Evolutionary conservation across 371 early-diverging fungal species (phyloP).

Genomic region (Mucor plumbeus): DNA sequence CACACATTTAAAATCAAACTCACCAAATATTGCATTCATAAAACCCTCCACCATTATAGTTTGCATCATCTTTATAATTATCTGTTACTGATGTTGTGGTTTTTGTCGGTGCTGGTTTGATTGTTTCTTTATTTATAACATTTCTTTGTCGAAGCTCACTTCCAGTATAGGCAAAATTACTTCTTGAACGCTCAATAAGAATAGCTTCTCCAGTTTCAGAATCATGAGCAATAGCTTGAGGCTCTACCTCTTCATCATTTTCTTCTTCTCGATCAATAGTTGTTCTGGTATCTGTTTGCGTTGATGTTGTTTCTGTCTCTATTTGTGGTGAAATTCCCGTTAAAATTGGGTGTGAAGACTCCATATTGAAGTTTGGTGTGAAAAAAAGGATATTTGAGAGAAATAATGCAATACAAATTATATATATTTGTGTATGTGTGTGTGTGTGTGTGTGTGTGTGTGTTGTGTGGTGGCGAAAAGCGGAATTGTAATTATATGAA

Average conservation of each 20-base stretch:
- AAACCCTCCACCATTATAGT: conserved; percentile 27
- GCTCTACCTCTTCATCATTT: background rate
- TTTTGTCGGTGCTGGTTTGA: background rate
- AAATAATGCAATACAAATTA: background rate
- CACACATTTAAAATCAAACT: background rate
- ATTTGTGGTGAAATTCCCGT: background rate
- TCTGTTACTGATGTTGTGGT: background rate
- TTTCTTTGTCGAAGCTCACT: conserved; percentile 25
- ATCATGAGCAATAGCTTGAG: conserved; percentile 5
- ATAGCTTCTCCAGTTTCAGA: conserved; percentile 17
- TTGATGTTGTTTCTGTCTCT: background rate
- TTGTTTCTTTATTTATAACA: conserved; percentile 8
- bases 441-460: background rate
- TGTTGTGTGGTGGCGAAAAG: background rate
- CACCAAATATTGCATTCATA: conserved; percentile 51
- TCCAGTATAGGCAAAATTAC: conserved; percentile 12
- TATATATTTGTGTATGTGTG: background rate
- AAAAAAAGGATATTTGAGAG: background rate
- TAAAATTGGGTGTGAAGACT: background rate
- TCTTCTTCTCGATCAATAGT: background rate
- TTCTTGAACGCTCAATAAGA: conserved; percentile 19
- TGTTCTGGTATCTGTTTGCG: conserved; percentile 1
- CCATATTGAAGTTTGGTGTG: conserved; percentile 5
- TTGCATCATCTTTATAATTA: conserved; percentile 21
- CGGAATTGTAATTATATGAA: background rate